phyloP scores from a whole-genome alignment of 371 early-diverging fungal species.

The Circinella umbellata region DNA sequence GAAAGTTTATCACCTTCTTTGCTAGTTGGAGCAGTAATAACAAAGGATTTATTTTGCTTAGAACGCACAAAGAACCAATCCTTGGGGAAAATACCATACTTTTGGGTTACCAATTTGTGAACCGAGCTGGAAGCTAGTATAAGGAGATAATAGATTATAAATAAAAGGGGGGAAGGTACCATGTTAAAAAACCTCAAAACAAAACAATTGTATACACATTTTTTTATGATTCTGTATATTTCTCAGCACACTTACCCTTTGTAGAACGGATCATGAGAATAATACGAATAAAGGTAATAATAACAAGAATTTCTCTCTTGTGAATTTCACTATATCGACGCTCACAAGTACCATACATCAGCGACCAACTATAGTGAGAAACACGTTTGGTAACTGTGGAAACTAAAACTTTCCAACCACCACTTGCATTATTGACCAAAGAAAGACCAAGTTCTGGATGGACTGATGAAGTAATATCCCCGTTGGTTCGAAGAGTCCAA shows the following conservation, averaged over 20 bases:
- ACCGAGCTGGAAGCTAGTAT: conserved; percentile 23
- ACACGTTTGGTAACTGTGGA: conserved; percentile 26
- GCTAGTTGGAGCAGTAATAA: conserved; percentile 32
- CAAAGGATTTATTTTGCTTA: conserved; percentile 35
- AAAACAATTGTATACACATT: not conserved
- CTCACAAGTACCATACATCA: conserved; percentile 41
- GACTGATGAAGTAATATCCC: conserved; percentile 35
- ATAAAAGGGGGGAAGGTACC: not conserved
- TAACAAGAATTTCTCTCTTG: conserved; percentile 34
- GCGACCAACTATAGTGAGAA: conserved; percentile 35
- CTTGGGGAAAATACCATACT: conserved; percentile 51
- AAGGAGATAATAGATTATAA: not conserved
- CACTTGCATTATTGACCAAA: conserved; percentile 25
- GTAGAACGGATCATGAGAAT: conserved; percentile 27
- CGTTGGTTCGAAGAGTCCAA: conserved; percentile 46
- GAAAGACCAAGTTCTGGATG: conserved; percentile 33
- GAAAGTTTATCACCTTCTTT: conserved; percentile 44
- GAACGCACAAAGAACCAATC: conserved; percentile 53
- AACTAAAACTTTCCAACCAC: conserved; percentile 31
- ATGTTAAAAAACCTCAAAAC: not conserved
- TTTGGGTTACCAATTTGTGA: conserved; percentile 39
- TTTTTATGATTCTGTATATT: no score
- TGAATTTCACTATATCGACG: conserved; percentile 34
- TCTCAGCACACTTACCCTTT: conserved; percentile 22
- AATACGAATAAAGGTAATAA: conserved; percentile 30